Base-by-base conservation (phyloP, 2,329 filamentous ascomycete genomes). In the Alternaria viburni region DNA sequence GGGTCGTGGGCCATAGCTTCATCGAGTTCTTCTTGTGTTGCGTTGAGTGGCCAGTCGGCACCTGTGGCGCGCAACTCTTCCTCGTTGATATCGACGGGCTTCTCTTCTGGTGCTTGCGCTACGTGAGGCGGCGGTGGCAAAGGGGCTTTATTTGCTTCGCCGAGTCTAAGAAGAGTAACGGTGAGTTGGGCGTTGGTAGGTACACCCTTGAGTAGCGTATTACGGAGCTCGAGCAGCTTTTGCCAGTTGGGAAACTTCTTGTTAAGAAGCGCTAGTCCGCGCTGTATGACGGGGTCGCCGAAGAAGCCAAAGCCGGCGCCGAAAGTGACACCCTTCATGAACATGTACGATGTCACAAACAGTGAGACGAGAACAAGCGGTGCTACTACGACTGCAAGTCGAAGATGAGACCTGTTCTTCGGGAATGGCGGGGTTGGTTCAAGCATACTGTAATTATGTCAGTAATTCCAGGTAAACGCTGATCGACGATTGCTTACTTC, bases 171-270 rank as follows among this genome's bases (percentile, higher is more conserved):
- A 2, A 96, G 85, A 0, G 93, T 96, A 26, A 96, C 82, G 0
- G 92, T 89, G 17, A 96, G 86, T 74, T 97, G 93, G 4, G 92
- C 92, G 74, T 96, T 96, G 2, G 93, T 97, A 1, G 93, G 93
- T 0, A 96, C 89, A 3, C 92, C 92, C 74, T 91, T 92, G 54
- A 97, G 87, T 1, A 96, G 77, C 0, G 91, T 93, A 32, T 93
- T 93, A 63, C 90, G 86, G 11, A 93, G 80, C 71, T 93, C 89
- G 15, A 95, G 83, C 7, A 93, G 83, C 69, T 90, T 91, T 72
- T 92, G 85, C 92, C 92, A 96, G 69, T 89, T 82, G 1, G 92
- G 92, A 69, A 89, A 84, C 47, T 83, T 84, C 13, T 80, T 81
- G 77, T 92, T 90, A 26, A 92, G 79, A 69, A 87, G 86, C 12